A percentile compares a stretch with the other conserved stretches of the same genome.
Evolutionary conservation across 2,329 filamentous ascomycete genomes (phyloP).

Genomic region (Dactylellina cionopaga): DNA sequence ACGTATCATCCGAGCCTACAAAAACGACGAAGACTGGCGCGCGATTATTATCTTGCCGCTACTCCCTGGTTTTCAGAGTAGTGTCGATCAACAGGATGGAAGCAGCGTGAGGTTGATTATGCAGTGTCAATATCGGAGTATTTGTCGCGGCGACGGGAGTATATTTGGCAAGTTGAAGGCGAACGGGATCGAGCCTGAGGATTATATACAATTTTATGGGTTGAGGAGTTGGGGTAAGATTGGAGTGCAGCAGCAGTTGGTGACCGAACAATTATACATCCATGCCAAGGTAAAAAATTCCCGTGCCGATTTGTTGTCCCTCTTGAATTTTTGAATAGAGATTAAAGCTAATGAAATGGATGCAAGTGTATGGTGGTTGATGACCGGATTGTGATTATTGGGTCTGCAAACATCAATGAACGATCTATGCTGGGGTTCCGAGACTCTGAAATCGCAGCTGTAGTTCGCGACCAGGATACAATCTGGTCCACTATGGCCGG

Average conservation of each 20-base stretch:
- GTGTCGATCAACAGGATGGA: constrained; percentile 90
- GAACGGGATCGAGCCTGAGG: constrained; percentile 86
- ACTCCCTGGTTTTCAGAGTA: constrained; percentile 98
- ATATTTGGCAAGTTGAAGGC: constrained; percentile 87
- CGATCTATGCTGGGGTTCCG: constrained; percentile 90
- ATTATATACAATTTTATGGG: constrained; percentile 95
- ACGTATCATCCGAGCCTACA: constrained; percentile 83
- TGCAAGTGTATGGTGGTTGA: constrained; percentile 83
- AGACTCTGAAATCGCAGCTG: constrained; percentile 89
- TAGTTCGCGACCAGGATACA: constrained; percentile 93
- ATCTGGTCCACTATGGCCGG: constrained; percentile 91
- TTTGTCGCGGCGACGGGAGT: constrained; percentile 88
- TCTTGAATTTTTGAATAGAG: background rate
- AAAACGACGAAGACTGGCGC: constrained; percentile 88
- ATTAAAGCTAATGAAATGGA: background rate
- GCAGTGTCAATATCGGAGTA: constrained; percentile 95
- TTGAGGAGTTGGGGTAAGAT: constrained; percentile 92
- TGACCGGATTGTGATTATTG: constrained; percentile 90
- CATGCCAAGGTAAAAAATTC: constrained; percentile 87
- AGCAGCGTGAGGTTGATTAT: constrained; percentile 95
- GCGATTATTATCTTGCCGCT: constrained; percentile 89
- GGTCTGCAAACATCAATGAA: constrained; percentile 98
- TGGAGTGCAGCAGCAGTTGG: constrained; percentile 79
- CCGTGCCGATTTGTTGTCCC: too few species aligned
- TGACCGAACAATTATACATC: constrained; percentile 97